Evolutionary conservation across 2,329 filamentous ascomycete species (phyloP).

Genomic region (Alternaria alternata): DNA sequence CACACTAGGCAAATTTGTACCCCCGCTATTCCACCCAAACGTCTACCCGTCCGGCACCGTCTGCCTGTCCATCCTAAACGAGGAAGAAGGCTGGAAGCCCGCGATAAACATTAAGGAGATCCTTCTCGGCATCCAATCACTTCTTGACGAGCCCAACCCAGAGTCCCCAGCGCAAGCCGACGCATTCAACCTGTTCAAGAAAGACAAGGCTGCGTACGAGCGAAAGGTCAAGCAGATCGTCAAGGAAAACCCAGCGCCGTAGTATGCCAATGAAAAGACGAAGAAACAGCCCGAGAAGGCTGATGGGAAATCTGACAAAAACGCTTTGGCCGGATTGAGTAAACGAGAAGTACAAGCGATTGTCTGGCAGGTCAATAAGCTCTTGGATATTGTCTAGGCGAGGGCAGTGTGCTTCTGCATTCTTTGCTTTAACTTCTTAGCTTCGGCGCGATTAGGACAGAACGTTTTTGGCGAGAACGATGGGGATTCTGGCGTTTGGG

Average conservation of each 20-base stretch:
- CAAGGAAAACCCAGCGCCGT: constrained; percentile 84
- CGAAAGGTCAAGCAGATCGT: constrained; percentile 86
- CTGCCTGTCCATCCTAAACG: constrained; percentile 95
- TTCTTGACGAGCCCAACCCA: constrained; percentile 95
- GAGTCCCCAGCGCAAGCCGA: constrained; percentile 97
- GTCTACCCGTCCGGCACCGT: constrained; percentile 98
- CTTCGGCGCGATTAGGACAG: constrained; percentile 1
- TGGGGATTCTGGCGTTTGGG: constrained; percentile 11
- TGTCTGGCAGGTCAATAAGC: background rate
- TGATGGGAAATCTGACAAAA: background rate
- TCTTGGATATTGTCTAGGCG: background rate
- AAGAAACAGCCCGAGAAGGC: background rate
- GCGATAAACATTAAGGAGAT: constrained; percentile 99
- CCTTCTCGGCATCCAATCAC: constrained; percentile 91
- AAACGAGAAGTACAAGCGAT: background rate
- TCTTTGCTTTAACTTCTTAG: background rate
- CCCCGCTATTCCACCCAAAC: constrained; percentile 96
- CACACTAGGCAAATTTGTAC: constrained; percentile 85
- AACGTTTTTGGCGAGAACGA: background rate
- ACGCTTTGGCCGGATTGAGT: background rate
- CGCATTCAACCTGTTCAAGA: constrained; percentile 96
- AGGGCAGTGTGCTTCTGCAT: background rate
- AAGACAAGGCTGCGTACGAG: constrained; percentile 86
- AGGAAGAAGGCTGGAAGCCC: constrained; percentile 98
- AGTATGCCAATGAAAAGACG: constrained; percentile 8